Evolutionary conservation across 1,284 basidiomycete genomes (phyloP).

Genomic region (Ganoderma leucocontextum): DNA sequence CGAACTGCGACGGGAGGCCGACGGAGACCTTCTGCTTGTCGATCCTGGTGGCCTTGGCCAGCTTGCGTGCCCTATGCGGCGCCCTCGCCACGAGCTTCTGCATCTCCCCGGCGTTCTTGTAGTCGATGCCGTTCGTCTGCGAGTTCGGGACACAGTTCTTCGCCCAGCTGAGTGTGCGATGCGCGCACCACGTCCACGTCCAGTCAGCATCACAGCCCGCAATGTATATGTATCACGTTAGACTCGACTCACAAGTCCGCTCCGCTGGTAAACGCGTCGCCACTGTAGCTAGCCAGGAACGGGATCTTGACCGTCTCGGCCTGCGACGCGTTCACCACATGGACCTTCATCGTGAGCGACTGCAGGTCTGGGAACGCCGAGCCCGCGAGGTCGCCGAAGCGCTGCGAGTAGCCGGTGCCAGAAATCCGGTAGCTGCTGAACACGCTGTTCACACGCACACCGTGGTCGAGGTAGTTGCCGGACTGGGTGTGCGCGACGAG

Average conservation of each 20-base stretch:
- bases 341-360: constrained; percentile 52
- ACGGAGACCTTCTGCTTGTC: constrained; percentile 51
- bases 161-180: constrained; percentile 54
- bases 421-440: constrained; percentile 67
- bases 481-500: constrained; percentile 62
- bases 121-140: constrained; percentile 64
- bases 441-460: constrained; percentile 69
- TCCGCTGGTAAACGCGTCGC: constrained; percentile 57
- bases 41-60: constrained; percentile 52
- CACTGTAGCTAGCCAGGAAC: constrained; percentile 58
- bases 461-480: constrained; percentile 70
- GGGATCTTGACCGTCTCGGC: constrained; percentile 61
- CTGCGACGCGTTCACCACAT: constrained; percentile 54
- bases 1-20: constrained; percentile 56
- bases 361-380: constrained; percentile 56
- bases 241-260: constrained; percentile 57
- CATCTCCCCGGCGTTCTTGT: constrained; percentile 38
- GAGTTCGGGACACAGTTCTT: constrained; percentile 65
- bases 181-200: background rate
- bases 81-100: constrained; percentile 13
- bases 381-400: constrained; percentile 68
- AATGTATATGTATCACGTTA: background rate
- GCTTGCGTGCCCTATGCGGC: constrained; percentile 32
- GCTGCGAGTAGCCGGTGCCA: constrained; percentile 57
- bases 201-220: background rate